These are phyloP conservation scores for Coemansia sp. DNA, from an alignment of 192 early-diverging fungal species.

Conservation along the genomic window DNA sequence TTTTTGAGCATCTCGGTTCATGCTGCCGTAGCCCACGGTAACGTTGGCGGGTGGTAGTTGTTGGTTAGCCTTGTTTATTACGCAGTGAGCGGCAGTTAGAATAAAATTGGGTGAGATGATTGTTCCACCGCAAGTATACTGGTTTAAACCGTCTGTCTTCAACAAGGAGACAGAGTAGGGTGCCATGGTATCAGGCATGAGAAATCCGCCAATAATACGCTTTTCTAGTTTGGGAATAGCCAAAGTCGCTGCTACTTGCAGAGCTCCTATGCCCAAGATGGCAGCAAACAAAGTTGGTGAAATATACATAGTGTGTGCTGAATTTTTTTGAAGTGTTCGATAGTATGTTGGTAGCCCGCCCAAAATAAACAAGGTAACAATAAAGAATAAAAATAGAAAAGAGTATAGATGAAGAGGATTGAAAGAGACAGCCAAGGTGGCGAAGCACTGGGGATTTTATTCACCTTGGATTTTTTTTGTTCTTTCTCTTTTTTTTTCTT, in stretches of 20 bases:
- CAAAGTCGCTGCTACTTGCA: background rate
- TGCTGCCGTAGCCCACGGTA: constrained; percentile 31
- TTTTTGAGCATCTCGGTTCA: constrained; percentile 20
- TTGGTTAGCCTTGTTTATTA: constrained; percentile 14
- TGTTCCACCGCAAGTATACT: constrained; percentile 41
- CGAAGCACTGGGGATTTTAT: background rate
- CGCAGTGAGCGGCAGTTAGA: constrained; percentile 45
- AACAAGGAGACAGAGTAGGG: constrained; percentile 26
- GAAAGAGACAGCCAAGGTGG: background rate
- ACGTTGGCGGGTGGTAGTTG: constrained; percentile 9
- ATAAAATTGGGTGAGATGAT: constrained; percentile 35
- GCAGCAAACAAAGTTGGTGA: background rate
- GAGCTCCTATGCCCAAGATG: background rate
- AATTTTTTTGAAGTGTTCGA: background rate
- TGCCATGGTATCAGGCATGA: constrained; percentile 19
- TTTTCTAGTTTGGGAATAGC: constrained; percentile 21
- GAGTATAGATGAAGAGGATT: background rate
- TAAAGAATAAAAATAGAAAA: background rate
- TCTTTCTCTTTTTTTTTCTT: background rate
- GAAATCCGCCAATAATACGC: constrained; percentile 33
- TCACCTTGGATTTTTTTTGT: background rate
- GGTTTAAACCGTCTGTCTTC: background rate
- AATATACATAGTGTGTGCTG: background rate
- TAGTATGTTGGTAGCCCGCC: background rate
- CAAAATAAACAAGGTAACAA: background rate